These are phyloP conservation scores for Hanseniaspora singularis DNA, from an alignment of 805 yeast species.

Conservation along the genomic window DNA sequence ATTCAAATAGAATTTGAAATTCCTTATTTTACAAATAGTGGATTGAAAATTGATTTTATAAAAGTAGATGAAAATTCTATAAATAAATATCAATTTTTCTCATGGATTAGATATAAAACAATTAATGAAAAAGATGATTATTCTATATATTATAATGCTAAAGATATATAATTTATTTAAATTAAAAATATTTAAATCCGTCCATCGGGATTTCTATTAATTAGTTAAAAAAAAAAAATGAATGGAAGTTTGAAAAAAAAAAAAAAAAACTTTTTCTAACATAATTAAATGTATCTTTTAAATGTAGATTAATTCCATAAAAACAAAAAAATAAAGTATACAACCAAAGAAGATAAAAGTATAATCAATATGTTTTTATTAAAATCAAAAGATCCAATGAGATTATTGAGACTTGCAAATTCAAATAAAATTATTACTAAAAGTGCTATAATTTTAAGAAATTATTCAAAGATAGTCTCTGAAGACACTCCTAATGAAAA, in stretches of 20 bases:
- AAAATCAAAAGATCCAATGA: background rate
- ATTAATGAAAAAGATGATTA: slow-evolving; percentile 31
- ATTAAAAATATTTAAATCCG: no score
- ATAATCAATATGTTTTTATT: background rate
- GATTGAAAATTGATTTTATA: slow-evolving; percentile 52
- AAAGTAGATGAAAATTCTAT: slow-evolving; percentile 53
- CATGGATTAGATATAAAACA: slow-evolving; percentile 62
- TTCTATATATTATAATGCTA: slow-evolving; percentile 21
- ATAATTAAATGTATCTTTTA: no score
- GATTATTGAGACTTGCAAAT: background rate
- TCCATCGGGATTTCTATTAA: no score
- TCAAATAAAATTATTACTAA: background rate
- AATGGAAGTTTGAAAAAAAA: no score
- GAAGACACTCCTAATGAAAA: slow-evolving; percentile 14
- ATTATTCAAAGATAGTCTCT: background rate
- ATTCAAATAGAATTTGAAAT: slow-evolving; percentile 49
- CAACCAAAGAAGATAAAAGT: no score
- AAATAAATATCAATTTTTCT: slow-evolving; percentile 50
- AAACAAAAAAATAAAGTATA: no score
- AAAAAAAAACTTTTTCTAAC: no score
- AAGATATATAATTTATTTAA: background rate
- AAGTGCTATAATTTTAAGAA: background rate
- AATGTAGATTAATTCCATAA: no score
- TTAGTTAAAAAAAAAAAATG: no score
- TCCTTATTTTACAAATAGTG: slow-evolving; percentile 53